These are phyloP conservation scores for Crassisporium funariophilum DNA, from an alignment of 768 basidiomycete genomes.

Conservation along the genomic window DNA sequence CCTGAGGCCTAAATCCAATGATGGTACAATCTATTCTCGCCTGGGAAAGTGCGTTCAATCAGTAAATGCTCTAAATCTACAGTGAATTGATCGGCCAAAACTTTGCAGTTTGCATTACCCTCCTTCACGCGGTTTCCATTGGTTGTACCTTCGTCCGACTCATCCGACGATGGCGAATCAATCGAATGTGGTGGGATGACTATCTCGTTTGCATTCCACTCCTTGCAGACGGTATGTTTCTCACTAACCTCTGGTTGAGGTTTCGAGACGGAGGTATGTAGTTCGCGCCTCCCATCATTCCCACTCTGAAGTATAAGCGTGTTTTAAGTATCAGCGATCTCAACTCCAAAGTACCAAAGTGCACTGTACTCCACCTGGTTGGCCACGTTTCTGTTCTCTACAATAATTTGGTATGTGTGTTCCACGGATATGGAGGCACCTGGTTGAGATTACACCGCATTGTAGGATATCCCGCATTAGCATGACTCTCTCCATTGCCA, in stretches of 20 bases:
- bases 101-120: too few relatives aligned
- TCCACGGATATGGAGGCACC: too few relatives aligned
- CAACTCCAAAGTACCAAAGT: background rate
- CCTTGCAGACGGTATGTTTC: constrained; percentile 12
- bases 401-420: constrained; percentile 9
- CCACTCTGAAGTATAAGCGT: too few relatives aligned
- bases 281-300: background rate
- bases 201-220: constrained; percentile 17
- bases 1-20: too few relatives aligned
- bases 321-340: too few relatives aligned
- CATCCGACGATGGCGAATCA: constrained; percentile 12
- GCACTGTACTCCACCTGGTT: constrained; percentile 9
- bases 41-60: too few relatives aligned
- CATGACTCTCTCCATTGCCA: constrained; percentile 13
- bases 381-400: constrained; percentile 6
- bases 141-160: constrained; percentile 18
- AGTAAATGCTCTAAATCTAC: too few relatives aligned
- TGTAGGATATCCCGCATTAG: constrained; percentile 17
- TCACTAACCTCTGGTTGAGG: constrained; percentile 15
- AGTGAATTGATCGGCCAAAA: too few relatives aligned
- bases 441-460: background rate
- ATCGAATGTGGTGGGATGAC: constrained; percentile 27
- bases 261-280: constrained; percentile 9
- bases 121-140: too few relatives aligned
- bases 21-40: too few relatives aligned